Evolutionary conservation across 805 yeast genomes (phyloP), one percentile per base, ranked within the genome.

Genomic region (Jamesozyma piceae): DNA sequence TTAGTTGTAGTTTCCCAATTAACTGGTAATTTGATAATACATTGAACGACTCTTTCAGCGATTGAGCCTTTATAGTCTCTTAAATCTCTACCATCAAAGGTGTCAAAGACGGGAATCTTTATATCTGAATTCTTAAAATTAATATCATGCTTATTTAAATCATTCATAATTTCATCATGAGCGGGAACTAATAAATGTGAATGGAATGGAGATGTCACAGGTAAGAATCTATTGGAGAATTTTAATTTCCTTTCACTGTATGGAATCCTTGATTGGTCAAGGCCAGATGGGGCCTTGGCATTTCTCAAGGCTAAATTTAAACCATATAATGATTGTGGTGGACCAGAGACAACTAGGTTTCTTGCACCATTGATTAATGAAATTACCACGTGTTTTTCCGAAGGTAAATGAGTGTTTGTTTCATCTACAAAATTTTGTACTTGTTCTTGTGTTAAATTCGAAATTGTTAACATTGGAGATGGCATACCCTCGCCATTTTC

Each of bases 251-350:
- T 80, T 74, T 92, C 90, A 54, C 90, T 80, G 71, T 70, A 74
- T 44, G 99, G 99, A 46, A 92, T 77, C 71, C 97, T 80, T 44
- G 95, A 80, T 74, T 92, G 98, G 61, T 90, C 95, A 55, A 86
- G 75, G 43, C 97, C 97, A 37, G 92, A 71, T 37, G 95, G 84
- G 39, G 97, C 97, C 70, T 92, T 92, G 46, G 87, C 87, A 69
- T 86, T 85, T 73, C 98, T 81, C 64, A 92, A 74, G 47, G 90
- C 76, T 59, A 92, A 74, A 68, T 89, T 89, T 57, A 92, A 76
- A 73, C 99, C 99, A 57, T 90, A 92, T 48, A 92, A 72, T 3
- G 97, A 88, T 74, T 89, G 95, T 44, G 99, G 97, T 38, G 97
- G 98, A 64, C 99, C 99, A 19, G 95, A 78, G 38, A 90, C 88